Percentiles rank a stretch among this genome's conserved stretches.
Conservation (phyloP, 2,329 filamentous ascomycete species). For the Cryphonectria parasitica region DNA sequence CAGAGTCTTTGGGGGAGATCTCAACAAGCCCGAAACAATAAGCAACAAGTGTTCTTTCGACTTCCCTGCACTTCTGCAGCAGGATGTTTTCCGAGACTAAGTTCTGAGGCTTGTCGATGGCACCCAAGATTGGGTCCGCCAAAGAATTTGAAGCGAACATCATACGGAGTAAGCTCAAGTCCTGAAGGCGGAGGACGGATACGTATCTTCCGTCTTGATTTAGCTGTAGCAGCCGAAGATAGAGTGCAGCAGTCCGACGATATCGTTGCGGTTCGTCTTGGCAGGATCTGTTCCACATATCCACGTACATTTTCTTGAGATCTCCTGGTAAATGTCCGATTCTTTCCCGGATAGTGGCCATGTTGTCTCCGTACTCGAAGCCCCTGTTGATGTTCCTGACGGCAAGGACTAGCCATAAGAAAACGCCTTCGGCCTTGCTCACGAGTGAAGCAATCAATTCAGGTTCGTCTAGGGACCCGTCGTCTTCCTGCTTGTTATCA, state of each 20-base stretch:
- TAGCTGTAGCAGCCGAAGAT: not conserved
- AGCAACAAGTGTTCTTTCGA: not conserved
- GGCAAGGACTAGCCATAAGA: not conserved
- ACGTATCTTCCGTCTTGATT: no score
- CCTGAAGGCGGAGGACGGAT: no score
- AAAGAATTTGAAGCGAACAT: not conserved
- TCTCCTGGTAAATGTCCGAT: not conserved
- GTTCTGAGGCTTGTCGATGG: not conserved
- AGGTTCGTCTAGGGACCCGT: not conserved
- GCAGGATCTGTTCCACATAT: not conserved
- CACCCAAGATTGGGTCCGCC: not conserved
- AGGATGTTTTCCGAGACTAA: not conserved
- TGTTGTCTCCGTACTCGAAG: not conserved
- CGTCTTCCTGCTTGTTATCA: no score
- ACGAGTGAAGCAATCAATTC: not conserved
- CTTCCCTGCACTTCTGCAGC: not conserved
- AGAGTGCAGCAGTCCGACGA: not conserved
- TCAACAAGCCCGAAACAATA: not conserved
- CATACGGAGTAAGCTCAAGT: not conserved
- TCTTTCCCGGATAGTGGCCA: not conserved
- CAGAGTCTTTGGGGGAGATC: not conserved
- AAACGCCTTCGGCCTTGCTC: not conserved
- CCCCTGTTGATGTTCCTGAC: not conserved
- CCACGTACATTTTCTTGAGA: not conserved
- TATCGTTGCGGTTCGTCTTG: not conserved